Percentiles rank a stretch among this genome's conserved stretches.
Conservation (phyloP, 75 land plant genomes). For the Gnetum montanum region DNA sequence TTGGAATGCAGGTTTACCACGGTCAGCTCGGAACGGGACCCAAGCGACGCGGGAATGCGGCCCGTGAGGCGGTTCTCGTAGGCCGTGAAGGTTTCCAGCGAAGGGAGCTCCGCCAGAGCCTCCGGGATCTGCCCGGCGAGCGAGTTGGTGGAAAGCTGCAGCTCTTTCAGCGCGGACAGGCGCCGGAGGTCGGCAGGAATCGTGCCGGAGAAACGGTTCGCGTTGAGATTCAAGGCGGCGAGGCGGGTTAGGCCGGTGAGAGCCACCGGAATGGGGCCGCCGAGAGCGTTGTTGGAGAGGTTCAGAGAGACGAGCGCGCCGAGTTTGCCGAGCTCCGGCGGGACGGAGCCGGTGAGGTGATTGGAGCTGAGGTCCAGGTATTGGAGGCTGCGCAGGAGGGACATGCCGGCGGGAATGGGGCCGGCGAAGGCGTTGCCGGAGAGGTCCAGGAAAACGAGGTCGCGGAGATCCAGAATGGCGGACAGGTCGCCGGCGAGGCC, state of each 20-base stretch:
- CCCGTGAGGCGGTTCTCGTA: constrained; percentile 58
- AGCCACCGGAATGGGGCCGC: constrained; percentile 43
- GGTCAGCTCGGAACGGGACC: constrained; percentile 31
- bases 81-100: constrained; percentile 45
- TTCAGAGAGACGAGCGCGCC: constrained; percentile 33
- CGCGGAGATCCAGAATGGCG: constrained; percentile 28
- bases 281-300: constrained; percentile 43
- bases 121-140: constrained; percentile 28
- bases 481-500: constrained; percentile 45
- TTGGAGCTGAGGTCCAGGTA: constrained; percentile 62
- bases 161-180: constrained; percentile 5
- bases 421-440: constrained; percentile 49
- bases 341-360: constrained; percentile 37
- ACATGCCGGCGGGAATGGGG: constrained; percentile 38
- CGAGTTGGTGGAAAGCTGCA: constrained; percentile 16
- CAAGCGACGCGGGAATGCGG: constrained; percentile 40
- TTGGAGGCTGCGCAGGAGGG: constrained; percentile 34
- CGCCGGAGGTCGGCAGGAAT: constrained; percentile 21
- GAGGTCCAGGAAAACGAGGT: constrained; percentile 40
- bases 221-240: constrained; percentile 34
- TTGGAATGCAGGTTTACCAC: constrained; percentile 62
- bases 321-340: constrained; percentile 32
- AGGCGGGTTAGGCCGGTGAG: constrained; percentile 28
- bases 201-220: constrained; percentile 37
- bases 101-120: constrained; percentile 39